These are phyloP conservation scores for Globisporangium recalcitrans DNA, from an alignment of 352 stramenopile species.

Conservation along the genomic window DNA sequence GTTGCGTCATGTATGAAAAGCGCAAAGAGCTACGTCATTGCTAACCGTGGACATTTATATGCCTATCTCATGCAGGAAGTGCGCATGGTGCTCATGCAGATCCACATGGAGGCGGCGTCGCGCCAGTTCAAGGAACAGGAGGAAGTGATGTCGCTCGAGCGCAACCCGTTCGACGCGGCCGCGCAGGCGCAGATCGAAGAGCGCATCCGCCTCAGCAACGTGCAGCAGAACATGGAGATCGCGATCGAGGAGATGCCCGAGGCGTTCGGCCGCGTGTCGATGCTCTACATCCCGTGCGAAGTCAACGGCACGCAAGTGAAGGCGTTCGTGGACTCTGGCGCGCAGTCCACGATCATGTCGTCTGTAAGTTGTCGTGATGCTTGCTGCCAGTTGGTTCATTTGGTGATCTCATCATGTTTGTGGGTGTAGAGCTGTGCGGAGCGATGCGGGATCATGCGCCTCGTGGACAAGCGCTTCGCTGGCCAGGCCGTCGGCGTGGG, in stretches of 20 bases:
- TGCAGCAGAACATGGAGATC: conserved; percentile 89
- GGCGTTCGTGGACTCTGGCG: conserved; percentile 89
- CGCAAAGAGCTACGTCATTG: not conserved
- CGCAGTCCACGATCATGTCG: conserved; percentile 92
- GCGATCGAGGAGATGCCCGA: conserved; percentile 87
- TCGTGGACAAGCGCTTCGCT: conserved; percentile 86
- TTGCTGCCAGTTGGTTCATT: no score
- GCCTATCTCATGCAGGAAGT: conserved; percentile 43
- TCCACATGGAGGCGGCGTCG: conserved; percentile 80
- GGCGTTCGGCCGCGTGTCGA: conserved; percentile 78
- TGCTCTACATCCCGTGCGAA: conserved; percentile 87
- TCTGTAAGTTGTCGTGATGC: conserved; percentile 39
- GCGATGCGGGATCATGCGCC: conserved; percentile 86
- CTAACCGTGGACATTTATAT: not conserved
- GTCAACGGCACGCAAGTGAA: conserved; percentile 83
- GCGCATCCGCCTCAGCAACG: conserved; percentile 76
- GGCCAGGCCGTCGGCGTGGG: conserved; percentile 94
- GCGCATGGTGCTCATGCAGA: conserved; percentile 77
- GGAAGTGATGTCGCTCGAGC: conserved; percentile 57
- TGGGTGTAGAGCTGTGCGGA: conserved; percentile 73
- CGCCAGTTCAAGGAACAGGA: conserved; percentile 77
- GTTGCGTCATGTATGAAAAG: not conserved
- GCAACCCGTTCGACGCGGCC: conserved; percentile 70
- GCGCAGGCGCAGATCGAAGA: conserved; percentile 82
- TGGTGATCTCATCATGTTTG: conserved; percentile 3